Evolutionary conservation across 768 basidiomycete genomes (phyloP).

Genomic region (Leucocoprinus leucothites): DNA sequence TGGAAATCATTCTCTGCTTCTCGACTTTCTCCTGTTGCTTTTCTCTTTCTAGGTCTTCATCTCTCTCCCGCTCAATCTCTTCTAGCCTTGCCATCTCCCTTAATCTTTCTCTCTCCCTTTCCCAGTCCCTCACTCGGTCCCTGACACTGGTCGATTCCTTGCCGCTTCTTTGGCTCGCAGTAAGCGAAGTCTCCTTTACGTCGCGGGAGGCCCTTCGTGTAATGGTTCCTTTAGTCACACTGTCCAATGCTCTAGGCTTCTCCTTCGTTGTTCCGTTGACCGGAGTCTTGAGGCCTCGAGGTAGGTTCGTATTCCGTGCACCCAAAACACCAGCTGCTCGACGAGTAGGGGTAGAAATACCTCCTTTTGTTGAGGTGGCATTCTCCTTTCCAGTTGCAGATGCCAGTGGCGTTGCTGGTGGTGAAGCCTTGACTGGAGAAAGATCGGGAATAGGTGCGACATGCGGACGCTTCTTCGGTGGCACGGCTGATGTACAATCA

Average conservation of each 20-base stretch:
- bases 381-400: conserved; percentile 39
- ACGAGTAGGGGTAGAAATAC: conserved; percentile 1
- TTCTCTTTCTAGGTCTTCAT: conserved; percentile 38
- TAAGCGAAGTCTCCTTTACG: conserved; percentile 14
- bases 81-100: conserved; percentile 65
- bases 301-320: conserved; percentile 10
- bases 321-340: conserved; percentile 14
- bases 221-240: conserved; percentile 10
- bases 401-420: conserved; percentile 36
- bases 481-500: conserved; percentile 19
- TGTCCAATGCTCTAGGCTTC: conserved; percentile 8
- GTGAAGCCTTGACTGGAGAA: conserved; percentile 54
- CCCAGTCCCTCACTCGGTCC: conserved; percentile 74
- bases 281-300: conserved; percentile 15
- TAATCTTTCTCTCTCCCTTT: conserved; percentile 64
- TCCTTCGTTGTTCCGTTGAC: conserved; percentile 16
- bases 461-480: conserved; percentile 36
- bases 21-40: conserved; percentile 26
- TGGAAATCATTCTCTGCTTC: conserved; percentile 19
- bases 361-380: conserved; percentile 26
- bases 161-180: conserved; percentile 12
- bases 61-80: conserved; percentile 52
- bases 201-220: conserved; percentile 12
- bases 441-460: conserved; percentile 34
- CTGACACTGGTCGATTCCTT: conserved; percentile 47